A percentile compares a stretch with the other conserved stretches of the same genome.
Evolutionary conservation across 2,329 filamentous ascomycete genomes (phyloP).

Genomic region (Fusarium algeriense): DNA sequence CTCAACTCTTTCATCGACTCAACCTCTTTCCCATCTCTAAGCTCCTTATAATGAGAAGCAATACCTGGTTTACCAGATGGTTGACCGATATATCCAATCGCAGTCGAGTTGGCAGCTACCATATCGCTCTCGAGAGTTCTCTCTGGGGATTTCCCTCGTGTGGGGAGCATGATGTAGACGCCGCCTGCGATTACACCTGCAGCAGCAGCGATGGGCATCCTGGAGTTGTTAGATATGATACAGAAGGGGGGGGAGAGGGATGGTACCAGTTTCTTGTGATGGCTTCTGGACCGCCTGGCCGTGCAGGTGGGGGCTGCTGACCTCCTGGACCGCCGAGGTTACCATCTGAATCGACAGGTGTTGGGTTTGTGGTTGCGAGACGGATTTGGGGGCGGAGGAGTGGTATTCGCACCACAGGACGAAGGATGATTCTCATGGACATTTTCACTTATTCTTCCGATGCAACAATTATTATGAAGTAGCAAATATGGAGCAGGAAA

Average conservation of each 20-base stretch:
- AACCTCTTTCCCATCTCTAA: constrained; percentile 35
- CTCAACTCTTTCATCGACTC: constrained; percentile 48
- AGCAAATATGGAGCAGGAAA: neutral
- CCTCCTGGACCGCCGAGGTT: constrained; percentile 52
- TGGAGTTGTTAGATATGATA: constrained; percentile 17
- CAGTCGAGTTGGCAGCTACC: constrained; percentile 24
- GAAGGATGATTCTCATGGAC: constrained; percentile 29
- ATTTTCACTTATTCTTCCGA: constrained; percentile 9
- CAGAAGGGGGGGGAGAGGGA: rapidly evolving
- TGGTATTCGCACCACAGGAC: constrained; percentile 38
- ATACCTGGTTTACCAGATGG: constrained; percentile 14
- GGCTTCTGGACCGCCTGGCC: constrained; percentile 48
- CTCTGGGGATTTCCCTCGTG: constrained; percentile 19
- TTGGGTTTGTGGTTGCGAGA: constrained; percentile 5
- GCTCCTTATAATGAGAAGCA: constrained; percentile 36
- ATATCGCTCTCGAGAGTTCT: constrained; percentile 27
- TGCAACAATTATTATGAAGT: neutral
- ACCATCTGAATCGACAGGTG: constrained; percentile 10
- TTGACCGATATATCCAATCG: constrained; percentile 25
- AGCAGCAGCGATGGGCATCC: constrained; percentile 48
- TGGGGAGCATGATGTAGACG: constrained; percentile 47
- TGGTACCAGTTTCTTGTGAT: constrained; percentile 51
- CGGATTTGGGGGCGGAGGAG: constrained; percentile 41
- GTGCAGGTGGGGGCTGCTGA: constrained; percentile 47
- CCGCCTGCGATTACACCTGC: constrained; percentile 45